phyloP scores from a whole-genome alignment of 2,329 filamentous ascomycete species.

The Trichoderma hamatum region DNA sequence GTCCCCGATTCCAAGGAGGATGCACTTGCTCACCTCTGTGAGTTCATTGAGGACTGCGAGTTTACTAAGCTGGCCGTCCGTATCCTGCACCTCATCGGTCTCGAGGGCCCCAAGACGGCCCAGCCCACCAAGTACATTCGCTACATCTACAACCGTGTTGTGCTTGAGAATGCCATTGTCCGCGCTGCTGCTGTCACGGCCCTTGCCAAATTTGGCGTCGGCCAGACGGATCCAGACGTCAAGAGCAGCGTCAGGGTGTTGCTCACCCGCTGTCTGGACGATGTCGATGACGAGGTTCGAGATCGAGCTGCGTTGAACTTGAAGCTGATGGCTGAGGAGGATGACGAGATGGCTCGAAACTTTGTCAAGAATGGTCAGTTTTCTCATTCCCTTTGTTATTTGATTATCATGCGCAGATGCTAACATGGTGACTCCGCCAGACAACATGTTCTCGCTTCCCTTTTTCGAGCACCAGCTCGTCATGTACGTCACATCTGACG shows the following conservation, averaged over 20 bases:
- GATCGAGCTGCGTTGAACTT: constrained; percentile 94
- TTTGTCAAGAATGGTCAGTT: constrained; percentile 88
- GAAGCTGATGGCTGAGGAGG: constrained; percentile 87
- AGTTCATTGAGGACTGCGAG: constrained; percentile 99
- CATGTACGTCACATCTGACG: constrained; percentile 93
- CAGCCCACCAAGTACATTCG: constrained; percentile 98
- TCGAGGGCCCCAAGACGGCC: constrained; percentile 92
- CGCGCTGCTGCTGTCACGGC: constrained; percentile 94
- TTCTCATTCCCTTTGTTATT: not conserved
- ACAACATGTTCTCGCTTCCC: constrained; percentile 92
- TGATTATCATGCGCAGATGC: constrained; percentile 27
- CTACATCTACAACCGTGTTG: constrained; percentile 98
- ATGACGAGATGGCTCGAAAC: constrained; percentile 79
- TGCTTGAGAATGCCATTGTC: constrained; percentile 95
- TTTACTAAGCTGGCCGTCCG: constrained; percentile 97
- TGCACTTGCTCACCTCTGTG: constrained; percentile 91
- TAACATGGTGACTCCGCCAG: constrained; percentile 47
- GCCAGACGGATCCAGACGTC: constrained; percentile 93
- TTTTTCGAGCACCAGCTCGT: constrained; percentile 97
- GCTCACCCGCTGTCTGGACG: constrained; percentile 89
- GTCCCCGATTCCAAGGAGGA: constrained; percentile 83
- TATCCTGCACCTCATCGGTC: constrained; percentile 89
- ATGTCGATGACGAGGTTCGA: constrained; percentile 95
- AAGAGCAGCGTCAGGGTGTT: constrained; percentile 94
- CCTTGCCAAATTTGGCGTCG: constrained; percentile 94